Conservation (phyloP, 2,329 filamentous ascomycete species). For the Trichophyton verrucosum region DNA sequence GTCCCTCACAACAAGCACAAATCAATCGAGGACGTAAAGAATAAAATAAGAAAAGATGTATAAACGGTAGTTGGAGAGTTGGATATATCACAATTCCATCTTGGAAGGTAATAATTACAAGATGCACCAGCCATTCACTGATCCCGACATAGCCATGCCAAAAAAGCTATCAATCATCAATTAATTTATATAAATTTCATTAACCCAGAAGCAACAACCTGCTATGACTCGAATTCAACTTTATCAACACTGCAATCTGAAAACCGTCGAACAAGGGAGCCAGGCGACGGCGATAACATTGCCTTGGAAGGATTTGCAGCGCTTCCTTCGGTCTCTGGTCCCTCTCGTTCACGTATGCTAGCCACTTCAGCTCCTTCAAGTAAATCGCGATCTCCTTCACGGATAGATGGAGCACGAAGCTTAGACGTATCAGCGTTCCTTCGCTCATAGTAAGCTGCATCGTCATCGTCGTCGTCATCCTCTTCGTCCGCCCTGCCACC, state of each 20-base stretch:
- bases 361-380: constrained; percentile 31
- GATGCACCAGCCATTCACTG: neutral
- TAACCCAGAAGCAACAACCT: neutral
- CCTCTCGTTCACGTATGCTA: constrained; percentile 28
- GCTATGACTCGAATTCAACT: constrained; percentile 25
- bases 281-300: constrained; percentile 9
- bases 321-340: constrained; percentile 7
- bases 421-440: constrained; percentile 13
- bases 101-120: neutral
- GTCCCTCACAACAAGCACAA: too few species aligned
- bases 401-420: constrained; percentile 20
- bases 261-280: constrained; percentile 9
- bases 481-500: constrained; percentile 59
- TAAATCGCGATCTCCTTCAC: constrained; percentile 46
- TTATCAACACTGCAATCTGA: constrained; percentile 26
- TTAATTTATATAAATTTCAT: neutral
- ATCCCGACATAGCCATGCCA: neutral
- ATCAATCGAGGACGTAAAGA: neutral
- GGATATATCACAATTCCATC: neutral
- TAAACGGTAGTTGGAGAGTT: neutral
- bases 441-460: constrained; percentile 31
- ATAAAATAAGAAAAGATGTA: neutral
- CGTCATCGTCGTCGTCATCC: constrained; percentile 43
- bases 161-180: neutral
- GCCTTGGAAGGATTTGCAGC: constrained; percentile 4